phyloP scores from a whole-genome alignment of 352 stramenopile species.

The Pythium oligandrum region DNA sequence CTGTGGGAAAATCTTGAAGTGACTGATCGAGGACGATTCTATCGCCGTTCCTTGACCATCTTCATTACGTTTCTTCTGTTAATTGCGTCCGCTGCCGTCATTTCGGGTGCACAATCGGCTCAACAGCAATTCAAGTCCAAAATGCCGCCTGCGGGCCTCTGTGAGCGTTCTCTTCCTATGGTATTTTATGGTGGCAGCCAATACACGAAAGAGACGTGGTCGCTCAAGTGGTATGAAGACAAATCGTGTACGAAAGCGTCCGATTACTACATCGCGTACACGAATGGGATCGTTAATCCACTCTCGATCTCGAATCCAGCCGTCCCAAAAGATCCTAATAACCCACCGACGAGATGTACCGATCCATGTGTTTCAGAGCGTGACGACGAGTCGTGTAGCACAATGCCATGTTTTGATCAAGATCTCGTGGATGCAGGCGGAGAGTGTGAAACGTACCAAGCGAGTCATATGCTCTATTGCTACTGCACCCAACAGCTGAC shows the following conservation, averaged over 20 bases:
- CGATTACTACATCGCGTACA: constrained; percentile 23
- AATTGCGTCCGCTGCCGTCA: constrained; percentile 35
- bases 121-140: constrained; percentile 35
- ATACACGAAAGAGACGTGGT: constrained; percentile 19
- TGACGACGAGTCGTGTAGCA: constrained; percentile 25
- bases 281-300: constrained; percentile 20
- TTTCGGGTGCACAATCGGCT: constrained; percentile 34
- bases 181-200: constrained; percentile 31
- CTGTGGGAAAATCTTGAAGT: constrained; percentile 36
- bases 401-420: constrained; percentile 42
- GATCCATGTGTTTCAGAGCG: constrained; percentile 32
- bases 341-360: constrained; percentile 22
- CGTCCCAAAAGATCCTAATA: background rate
- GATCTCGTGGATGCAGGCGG: constrained; percentile 12
- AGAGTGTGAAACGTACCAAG: constrained; percentile 28
- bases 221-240: constrained; percentile 21
- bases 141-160: constrained; percentile 30
- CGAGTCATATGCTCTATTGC: constrained; percentile 38
- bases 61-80: constrained; percentile 43
- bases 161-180: constrained; percentile 26
- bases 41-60: constrained; percentile 20
- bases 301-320: constrained; percentile 14
- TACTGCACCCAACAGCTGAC: constrained; percentile 32
- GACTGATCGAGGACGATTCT: constrained; percentile 7
- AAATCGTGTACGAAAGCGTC: constrained; percentile 10